These are phyloP conservation scores for Candida verbasci DNA, from an alignment of 805 yeast genomes.

Conservation along the genomic window DNA sequence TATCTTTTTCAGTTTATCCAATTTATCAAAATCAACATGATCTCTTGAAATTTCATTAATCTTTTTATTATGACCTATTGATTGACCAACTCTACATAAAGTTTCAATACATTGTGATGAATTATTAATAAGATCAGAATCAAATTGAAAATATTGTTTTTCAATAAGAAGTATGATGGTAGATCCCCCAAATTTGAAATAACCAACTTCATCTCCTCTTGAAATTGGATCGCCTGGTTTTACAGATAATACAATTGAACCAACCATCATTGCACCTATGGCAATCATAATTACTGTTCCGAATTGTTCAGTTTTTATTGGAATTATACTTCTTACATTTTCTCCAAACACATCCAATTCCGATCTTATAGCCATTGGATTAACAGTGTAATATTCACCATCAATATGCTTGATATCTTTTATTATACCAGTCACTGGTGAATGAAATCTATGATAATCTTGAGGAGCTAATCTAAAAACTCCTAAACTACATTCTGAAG, in stretches of 20 bases:
- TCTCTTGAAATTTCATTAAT: slow-evolving; percentile 47
- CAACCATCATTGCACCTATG: slow-evolving; percentile 99
- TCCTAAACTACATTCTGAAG: slow-evolving; percentile 55
- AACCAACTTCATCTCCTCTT: slow-evolving; percentile 85
- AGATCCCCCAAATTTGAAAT: slow-evolving; percentile 94
- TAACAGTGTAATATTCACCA: slow-evolving; percentile 94
- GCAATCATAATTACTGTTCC: slow-evolving; percentile 76
- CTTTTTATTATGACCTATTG: slow-evolving; percentile 70
- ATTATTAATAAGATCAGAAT: slow-evolving; percentile 67
- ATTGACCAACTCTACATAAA: slow-evolving; percentile 83
- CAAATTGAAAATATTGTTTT: slow-evolving; percentile 49
- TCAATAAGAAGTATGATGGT: slow-evolving; percentile 72
- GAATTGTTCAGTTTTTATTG: slow-evolving; percentile 70
- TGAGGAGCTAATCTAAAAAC: slow-evolving; percentile 93
- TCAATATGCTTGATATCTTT: slow-evolving; percentile 65
- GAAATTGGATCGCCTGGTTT: slow-evolving; percentile 52
- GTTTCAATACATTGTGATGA: slow-evolving; percentile 74
- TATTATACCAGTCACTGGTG: slow-evolving; percentile 74
- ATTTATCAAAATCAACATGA: slow-evolving; percentile 41
- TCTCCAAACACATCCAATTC: slow-evolving; percentile 90
- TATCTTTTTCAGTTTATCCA: slow-evolving; percentile 42
- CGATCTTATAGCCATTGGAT: slow-evolving; percentile 94
- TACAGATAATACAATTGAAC: slow-evolving; percentile 74
- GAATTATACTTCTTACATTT: slow-evolving; percentile 73
- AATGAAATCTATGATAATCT: slow-evolving; percentile 92